phyloP scores from a whole-genome alignment of 768 basidiomycete species.

The Lyophyllum atratum region DNA sequence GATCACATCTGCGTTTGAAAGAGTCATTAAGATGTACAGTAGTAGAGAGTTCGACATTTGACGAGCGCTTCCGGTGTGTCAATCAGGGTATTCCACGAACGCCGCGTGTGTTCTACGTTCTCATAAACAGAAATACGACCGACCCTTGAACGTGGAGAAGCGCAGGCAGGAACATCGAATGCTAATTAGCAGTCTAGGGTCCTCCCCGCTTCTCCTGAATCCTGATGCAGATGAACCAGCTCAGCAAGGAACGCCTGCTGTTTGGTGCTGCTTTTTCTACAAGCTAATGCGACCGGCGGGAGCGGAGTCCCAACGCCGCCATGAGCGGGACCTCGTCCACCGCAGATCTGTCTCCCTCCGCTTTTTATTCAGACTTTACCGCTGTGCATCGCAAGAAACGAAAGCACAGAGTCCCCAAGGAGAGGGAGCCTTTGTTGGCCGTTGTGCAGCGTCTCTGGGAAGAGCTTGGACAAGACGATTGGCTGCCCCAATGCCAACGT shows the following conservation, averaged over 20 bases:
- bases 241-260: constrained; percentile 14
- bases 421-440: constrained; percentile 35
- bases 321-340: constrained; percentile 19
- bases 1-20: constrained; percentile 18
- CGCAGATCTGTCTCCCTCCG: constrained; percentile 24
- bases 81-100: no score
- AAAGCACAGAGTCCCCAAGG: constrained; percentile 34
- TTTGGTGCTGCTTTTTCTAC: constrained; percentile 20
- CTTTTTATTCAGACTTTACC: constrained; percentile 53
- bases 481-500: constrained; percentile 61
- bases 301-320: constrained; percentile 4
- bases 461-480: constrained; percentile 50
- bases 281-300: neutral
- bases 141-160: constrained; percentile 23
- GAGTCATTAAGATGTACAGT: constrained; percentile 2
- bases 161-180: neutral
- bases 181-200: neutral
- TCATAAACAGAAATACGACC: neutral
- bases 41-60: neutral
- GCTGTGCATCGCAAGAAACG: constrained; percentile 57
- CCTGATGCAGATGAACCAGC: constrained; percentile 26
- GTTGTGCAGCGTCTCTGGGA: constrained; percentile 44
- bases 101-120: no score
- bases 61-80: neutral
- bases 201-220: neutral